A percentile compares a stretch with the other conserved stretches of the same genome.
These are phyloP conservation scores for Elasticomyces elasticus DNA, from an alignment of 495 filamentous ascomycete genomes.

Conservation along the genomic window DNA sequence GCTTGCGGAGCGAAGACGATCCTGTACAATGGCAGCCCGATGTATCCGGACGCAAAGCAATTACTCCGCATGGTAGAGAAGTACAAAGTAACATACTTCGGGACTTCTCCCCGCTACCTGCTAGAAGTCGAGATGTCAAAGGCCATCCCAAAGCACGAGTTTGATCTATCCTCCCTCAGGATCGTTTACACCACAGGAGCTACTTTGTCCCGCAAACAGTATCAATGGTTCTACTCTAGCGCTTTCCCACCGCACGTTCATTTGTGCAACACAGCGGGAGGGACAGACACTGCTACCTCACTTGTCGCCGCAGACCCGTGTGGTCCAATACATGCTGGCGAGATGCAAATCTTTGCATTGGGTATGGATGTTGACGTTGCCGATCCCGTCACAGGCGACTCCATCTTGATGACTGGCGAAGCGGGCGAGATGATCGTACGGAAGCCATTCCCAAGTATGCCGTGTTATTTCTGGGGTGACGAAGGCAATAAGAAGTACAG, in stretches of 20 bases:
- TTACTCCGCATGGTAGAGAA: constrained; percentile 50
- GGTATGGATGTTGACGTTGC: constrained; percentile 59
- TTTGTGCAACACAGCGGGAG: constrained; percentile 65
- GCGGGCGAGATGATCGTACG: constrained; percentile 55
- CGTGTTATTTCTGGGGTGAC: constrained; percentile 63
- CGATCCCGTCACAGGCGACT: constrained; percentile 47
- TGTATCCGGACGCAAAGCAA: constrained; percentile 50
- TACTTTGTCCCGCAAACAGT: constrained; percentile 61
- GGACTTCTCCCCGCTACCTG: constrained; percentile 65
- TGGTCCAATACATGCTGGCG: constrained; percentile 61
- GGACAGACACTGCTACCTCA: constrained; percentile 66
- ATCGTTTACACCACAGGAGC: constrained; percentile 66
- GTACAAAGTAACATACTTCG: constrained; percentile 50
- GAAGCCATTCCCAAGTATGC: constrained; percentile 63
- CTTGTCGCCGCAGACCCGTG: constrained; percentile 63
- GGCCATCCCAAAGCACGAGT: constrained; percentile 48
- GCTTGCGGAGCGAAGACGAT: constrained; percentile 49
- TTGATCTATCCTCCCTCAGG: constrained; percentile 49
- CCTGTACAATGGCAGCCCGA: constrained; percentile 69
- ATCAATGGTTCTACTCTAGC: constrained; percentile 73
- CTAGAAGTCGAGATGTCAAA: constrained; percentile 51
- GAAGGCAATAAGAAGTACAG: constrained; percentile 47
- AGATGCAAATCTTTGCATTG: constrained; percentile 55
- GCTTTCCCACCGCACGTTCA: constrained; percentile 57
- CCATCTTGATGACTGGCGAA: constrained; percentile 43